These are phyloP conservation scores for Litsea cubeba DNA, from an alignment of 164 flowering plant species.

Conservation along the genomic window DNA sequence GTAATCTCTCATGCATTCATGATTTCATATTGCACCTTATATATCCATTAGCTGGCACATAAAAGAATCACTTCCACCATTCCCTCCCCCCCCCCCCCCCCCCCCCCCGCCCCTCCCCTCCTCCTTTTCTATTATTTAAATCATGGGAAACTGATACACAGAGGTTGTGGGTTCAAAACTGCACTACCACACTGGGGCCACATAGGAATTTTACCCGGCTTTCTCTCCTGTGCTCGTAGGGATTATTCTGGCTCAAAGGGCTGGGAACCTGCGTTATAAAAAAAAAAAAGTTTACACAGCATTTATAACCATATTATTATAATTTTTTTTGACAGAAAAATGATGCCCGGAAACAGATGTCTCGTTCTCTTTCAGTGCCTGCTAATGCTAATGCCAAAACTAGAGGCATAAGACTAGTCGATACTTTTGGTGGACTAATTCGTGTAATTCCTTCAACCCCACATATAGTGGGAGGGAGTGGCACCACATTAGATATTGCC, in stretches of 20 bases:
- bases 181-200: no score
- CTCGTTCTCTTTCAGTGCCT: constrained; percentile 87
- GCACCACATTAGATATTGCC: constrained; percentile 16
- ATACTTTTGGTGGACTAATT: constrained; percentile 49
- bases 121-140: neutral
- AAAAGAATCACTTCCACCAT: no score
- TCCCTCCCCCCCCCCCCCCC: neutral
- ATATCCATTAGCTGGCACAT: neutral
- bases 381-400: constrained; percentile 33
- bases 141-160: neutral
- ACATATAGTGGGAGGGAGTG: constrained; percentile 38
- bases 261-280: no score
- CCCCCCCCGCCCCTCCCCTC: neutral
- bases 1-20: no score
- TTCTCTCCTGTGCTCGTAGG: no score
- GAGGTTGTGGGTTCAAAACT: no score
- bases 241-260: no score
- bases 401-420: constrained; percentile 42
- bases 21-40: neutral
- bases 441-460: constrained; percentile 91
- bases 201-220: no score
- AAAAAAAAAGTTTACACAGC: neutral
- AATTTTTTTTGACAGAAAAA: constrained; percentile 42
- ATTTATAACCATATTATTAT: neutral
- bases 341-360: constrained; percentile 36